Base-by-base conservation (phyloP, 164 flowering plant genomes). In the Aristolochia contorta region DNA sequence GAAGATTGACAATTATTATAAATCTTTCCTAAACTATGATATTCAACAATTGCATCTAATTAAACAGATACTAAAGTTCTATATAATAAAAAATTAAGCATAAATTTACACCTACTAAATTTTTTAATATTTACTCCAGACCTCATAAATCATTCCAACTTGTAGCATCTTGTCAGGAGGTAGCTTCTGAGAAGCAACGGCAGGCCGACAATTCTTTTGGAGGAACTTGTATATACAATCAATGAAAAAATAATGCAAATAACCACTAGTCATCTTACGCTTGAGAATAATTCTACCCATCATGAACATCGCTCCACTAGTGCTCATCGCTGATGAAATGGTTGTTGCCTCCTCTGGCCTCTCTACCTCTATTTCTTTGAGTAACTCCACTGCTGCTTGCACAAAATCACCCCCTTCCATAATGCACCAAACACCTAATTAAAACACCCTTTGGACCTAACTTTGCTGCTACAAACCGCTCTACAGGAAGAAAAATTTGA, bases 141-240 rank as follows among this genome's bases (percentile, higher is more conserved):
- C 57, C 50, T 74, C 69, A 56, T 74, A 74, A 7, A 63, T 59
- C 66, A 74, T 70, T 18, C 74, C 77, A 25, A 67, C 67, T 47
- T 70, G 74, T 53, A 74, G 51, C 12, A 68, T 57, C 55, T 65
- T 60, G 23, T 22, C 48, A 32, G 71, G 65, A 13, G 74, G 74
- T 13, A 64, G 47, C 25, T 22, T 57, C 50, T 64, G 47, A 15
- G 66, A 47, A 20, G 69, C 67, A 58, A 74, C 60, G 14, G 74
- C 41, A 6, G 71, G 41, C 51, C 66, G 63, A 54, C 56, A 65
- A 27, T 73, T 73, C 68, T 60, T 67, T 45, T 70, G 71, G 9
- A 70, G 61, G 48, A 70, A 67, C 22, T 71, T 57, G 47, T 70
- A 74, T 1, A 70, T 2, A 30, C 27, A 46, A 22, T 67, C 32